Percentiles rank a stretch among this genome's conserved stretches.
Conservation (phyloP, 2,329 filamentous ascomycete species). For the Sporothrix humicola region DNA sequence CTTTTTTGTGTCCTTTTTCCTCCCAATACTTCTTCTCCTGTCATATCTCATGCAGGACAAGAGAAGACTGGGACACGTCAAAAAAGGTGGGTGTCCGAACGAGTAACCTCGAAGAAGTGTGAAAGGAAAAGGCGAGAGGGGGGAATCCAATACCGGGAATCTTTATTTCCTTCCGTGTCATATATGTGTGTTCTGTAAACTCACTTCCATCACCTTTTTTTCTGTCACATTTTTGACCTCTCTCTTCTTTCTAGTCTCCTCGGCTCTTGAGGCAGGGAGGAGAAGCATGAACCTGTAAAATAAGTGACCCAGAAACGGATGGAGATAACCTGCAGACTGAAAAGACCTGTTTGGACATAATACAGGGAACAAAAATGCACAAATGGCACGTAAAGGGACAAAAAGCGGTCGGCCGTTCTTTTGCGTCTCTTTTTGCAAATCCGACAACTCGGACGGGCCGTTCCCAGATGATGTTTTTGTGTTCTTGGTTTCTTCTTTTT, state of each 20-base stretch:
- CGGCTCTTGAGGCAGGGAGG: not conserved
- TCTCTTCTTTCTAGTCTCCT: too few species aligned
- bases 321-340: not conserved
- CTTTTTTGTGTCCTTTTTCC: not conserved
- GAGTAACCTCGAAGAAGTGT: not conserved
- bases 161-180: not conserved
- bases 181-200: not conserved
- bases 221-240: not conserved
- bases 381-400: too few species aligned
- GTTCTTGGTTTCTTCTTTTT: not conserved
- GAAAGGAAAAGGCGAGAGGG: not conserved
- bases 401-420: constrained; percentile 3
- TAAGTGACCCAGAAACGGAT: not conserved
- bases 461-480: not conserved
- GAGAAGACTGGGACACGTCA: constrained; percentile 4
- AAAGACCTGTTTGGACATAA: not conserved
- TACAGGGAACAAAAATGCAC: not conserved
- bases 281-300: not conserved
- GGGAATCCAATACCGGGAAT: not conserved
- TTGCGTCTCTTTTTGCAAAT: constrained; percentile 6
- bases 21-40: not conserved
- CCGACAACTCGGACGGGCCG: constrained; percentile 9
- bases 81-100: constrained; percentile 16
- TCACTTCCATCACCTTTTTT: not conserved
- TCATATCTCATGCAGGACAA: constrained; percentile 27